Conservation (phyloP, 768 basidiomycete genomes). For the Exidia glandulosa region DNA sequence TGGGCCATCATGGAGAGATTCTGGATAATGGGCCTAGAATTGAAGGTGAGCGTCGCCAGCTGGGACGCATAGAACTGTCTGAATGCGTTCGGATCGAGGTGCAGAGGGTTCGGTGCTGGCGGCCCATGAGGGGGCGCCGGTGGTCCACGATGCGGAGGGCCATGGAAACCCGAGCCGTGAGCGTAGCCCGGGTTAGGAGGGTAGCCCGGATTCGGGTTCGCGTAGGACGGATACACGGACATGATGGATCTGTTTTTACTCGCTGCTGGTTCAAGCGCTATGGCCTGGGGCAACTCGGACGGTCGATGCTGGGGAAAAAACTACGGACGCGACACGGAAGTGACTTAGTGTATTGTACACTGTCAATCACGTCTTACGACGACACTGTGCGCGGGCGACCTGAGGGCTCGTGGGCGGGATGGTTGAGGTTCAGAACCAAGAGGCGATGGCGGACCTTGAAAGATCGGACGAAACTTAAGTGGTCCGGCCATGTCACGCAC, state of each 20-base stretch:
- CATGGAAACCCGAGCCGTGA: background rate
- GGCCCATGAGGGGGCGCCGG: background rate
- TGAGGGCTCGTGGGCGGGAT: background rate
- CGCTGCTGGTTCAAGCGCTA: background rate
- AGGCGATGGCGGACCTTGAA: background rate
- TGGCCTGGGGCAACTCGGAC: background rate
- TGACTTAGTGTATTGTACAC: background rate
- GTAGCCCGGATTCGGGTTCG: background rate
- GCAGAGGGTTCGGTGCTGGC: slow-evolving; percentile 2
- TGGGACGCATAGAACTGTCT: slow-evolving; percentile 67
- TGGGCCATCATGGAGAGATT: slow-evolving; percentile 85
- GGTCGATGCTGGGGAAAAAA: background rate
- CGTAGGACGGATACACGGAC: background rate
- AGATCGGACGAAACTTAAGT: background rate
- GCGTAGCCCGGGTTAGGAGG: background rate
- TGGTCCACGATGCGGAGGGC: background rate
- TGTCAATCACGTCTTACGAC: background rate
- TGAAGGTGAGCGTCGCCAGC: slow-evolving; percentile 77
- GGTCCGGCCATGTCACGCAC: background rate
- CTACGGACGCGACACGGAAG: background rate
- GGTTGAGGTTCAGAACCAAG: background rate
- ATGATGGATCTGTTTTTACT: background rate
- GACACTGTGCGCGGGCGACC: background rate
- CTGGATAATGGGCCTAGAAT: slow-evolving; percentile 92
- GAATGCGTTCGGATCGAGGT: slow-evolving; percentile 55